phyloP scores from a whole-genome alignment of 1,284 basidiomycete genomes.

The Tilletiaria anomala region DNA sequence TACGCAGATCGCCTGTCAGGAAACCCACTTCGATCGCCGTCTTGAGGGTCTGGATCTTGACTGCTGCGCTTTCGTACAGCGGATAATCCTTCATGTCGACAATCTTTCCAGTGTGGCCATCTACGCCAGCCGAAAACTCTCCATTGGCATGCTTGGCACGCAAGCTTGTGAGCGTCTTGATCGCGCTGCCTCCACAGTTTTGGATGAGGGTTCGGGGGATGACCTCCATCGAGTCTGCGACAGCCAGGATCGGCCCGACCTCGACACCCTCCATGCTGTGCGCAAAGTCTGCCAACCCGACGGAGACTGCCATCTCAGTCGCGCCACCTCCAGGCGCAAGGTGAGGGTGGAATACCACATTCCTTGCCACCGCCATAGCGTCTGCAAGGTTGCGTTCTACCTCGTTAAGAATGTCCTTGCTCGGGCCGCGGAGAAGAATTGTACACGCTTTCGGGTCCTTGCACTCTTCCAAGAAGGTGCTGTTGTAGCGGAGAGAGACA shows the following conservation, averaged over 20 bases:
- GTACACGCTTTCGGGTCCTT: conserved; percentile 91
- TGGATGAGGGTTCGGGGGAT: conserved; percentile 90
- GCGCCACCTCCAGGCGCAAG: conserved; percentile 90
- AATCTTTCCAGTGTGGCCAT: conserved; percentile 87
- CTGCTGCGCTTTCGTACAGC: conserved; percentile 82
- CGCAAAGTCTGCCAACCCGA: conserved; percentile 72
- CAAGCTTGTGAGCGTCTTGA: conserved; percentile 78
- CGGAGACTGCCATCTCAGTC: conserved; percentile 92
- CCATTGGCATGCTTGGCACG: conserved; percentile 81
- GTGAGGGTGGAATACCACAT: conserved; percentile 85
- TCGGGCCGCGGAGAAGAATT: conserved; percentile 91
- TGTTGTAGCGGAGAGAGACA: conserved; percentile 57
- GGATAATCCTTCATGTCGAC: conserved; percentile 91
- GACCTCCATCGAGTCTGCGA: conserved; percentile 92
- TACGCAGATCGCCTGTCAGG: no score
- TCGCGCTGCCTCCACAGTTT: conserved; percentile 88
- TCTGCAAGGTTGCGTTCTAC: conserved; percentile 95
- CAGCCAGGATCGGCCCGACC: conserved; percentile 76
- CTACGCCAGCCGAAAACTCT: conserved; percentile 77
- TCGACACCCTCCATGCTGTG: conserved; percentile 57
- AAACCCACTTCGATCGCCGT: conserved; percentile 97
- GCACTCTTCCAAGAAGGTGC: conserved; percentile 89
- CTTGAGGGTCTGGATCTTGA: conserved; percentile 95
- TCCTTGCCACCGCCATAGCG: conserved; percentile 91
- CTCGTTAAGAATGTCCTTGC: conserved; percentile 95